phyloP scores from a whole-genome alignment of 129 eudicot species.

The Flaveria linearis region DNA sequence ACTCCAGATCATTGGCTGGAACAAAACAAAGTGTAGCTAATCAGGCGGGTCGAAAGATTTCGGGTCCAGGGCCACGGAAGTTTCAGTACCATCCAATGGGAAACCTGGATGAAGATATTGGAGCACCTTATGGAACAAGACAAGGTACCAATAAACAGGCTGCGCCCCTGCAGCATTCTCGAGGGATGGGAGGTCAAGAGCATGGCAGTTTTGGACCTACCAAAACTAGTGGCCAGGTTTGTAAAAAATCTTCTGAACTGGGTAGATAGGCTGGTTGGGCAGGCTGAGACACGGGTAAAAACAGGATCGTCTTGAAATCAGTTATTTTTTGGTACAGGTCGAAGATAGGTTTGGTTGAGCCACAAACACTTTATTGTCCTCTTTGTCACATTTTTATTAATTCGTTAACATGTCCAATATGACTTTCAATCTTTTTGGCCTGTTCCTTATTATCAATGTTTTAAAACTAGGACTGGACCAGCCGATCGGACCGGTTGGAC shows the following conservation, averaged over 20 bases:
- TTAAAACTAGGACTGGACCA: not conserved
- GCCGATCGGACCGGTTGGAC: too few relatives aligned
- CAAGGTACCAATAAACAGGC: constrained; percentile 42
- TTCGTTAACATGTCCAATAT: not conserved
- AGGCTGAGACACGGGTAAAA: not conserved
- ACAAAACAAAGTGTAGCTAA: constrained; percentile 51
- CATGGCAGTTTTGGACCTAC: constrained; percentile 41
- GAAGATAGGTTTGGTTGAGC: not conserved
- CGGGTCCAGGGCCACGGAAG: constrained; percentile 55
- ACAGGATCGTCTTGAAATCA: not conserved
- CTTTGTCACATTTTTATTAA: not conserved
- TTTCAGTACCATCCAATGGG: constrained; percentile 97
- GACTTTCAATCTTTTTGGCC: not conserved
- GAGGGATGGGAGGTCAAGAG: constrained; percentile 42
- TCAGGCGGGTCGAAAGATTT: constrained; percentile 38
- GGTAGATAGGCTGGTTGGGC: not conserved
- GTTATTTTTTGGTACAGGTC: not conserved
- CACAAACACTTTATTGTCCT: not conserved
- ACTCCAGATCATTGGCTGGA: constrained; percentile 40
- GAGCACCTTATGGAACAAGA: constrained; percentile 46
- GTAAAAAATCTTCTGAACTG: constrained; percentile 24
- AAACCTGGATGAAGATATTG: constrained; percentile 68
- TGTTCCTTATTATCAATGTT: not conserved
- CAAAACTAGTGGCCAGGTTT: constrained; percentile 48
- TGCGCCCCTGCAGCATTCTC: constrained; percentile 49